Percentiles rank a stretch among this genome's conserved stretches.
Conservation (phyloP, 495 filamentous ascomycete species). For the Aspergillus baeticus region DNA sequence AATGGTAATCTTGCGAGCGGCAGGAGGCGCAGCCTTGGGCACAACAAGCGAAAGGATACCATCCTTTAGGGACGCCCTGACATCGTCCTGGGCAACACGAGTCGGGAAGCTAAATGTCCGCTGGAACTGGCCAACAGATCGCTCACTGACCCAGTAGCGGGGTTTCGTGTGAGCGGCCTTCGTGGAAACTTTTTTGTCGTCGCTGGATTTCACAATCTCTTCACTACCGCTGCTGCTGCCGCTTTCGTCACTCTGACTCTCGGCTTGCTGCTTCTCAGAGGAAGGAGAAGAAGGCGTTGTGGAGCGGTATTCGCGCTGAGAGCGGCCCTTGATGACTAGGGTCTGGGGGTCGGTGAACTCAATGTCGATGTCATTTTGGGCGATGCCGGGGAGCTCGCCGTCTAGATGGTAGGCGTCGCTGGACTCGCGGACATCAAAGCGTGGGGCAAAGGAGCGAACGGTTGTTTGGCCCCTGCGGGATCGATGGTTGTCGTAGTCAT, state of each 20-base stretch:
- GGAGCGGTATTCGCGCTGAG: constrained; percentile 41
- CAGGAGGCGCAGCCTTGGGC: constrained; percentile 66
- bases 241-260: constrained; percentile 16
- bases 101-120: constrained; percentile 78
- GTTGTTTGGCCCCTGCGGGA: constrained; percentile 17
- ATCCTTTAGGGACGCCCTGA: constrained; percentile 74
- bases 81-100: constrained; percentile 72
- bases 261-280: not conserved
- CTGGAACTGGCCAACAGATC: constrained; percentile 77
- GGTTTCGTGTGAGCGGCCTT: constrained; percentile 30
- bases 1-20: constrained; percentile 57
- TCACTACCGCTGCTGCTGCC: too few relatives aligned
- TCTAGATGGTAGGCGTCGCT: constrained; percentile 74
- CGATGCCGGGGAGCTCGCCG: constrained; percentile 83
- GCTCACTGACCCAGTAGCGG: constrained; percentile 84
- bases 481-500: constrained; percentile 44
- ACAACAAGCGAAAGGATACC: constrained; percentile 73
- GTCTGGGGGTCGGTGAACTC: constrained; percentile 84
- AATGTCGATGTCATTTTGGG: constrained; percentile 75
- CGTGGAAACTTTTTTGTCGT: constrained; percentile 17
- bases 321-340: constrained; percentile 69
- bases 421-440: constrained; percentile 80
- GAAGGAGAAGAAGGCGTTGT: too few relatives aligned
- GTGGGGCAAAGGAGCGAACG: constrained; percentile 59
- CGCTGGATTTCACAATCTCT: not conserved